Base-by-base conservation (phyloP, 805 yeast species). In the Zygoascus biomembranicola region DNA sequence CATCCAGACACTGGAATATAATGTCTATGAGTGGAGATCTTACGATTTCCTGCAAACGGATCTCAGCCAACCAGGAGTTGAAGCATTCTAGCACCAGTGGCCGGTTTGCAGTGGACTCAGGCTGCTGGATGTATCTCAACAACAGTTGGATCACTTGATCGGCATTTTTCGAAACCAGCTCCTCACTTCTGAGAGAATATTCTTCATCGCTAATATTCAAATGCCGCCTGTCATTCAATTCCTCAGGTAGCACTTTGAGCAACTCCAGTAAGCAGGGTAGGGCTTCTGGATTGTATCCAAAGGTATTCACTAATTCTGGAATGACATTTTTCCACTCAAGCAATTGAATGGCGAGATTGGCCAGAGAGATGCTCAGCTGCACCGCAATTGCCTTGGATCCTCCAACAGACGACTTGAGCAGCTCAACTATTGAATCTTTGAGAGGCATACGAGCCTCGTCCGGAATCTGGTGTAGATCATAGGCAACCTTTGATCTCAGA, bases 21-120 rank as follows among this genome's bases (percentile, higher is more conserved):
- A 90, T 71, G 8, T 78, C 73, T 23, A 90, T 80, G 43, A 94
- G 71, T 1, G 94, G 79, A 18, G 81, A 74, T 9, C 78, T 69
- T 44, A 92, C 69, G n/a, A 94, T 72, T 48, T 80, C 77, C 51
- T 80, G 83, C 28, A 92, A 76, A 2, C 92, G 87, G 49, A 89
- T 80, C 66, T 95, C 99, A 57, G 77, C 78, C 55, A 94, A 83
- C 99, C 99, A 94, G 19, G 95, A 85, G 60, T 84, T 83, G 54
- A 95, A 72, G 69, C 96, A 86, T 57, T 82, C 84, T 54, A 92
- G 75, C 5, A 89, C 75, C 50, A 79, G 68, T 1, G 77, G 61
- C 57, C 69, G 65, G 50, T 66, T 62, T 55, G 68, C 72, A 53
- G 65, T 66, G 5, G 66, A 56, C 39, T 65, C 56, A 0, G 73